Base-by-base conservation (phyloP, 139 green algal genomes). In the Closterium sp. region DNA sequence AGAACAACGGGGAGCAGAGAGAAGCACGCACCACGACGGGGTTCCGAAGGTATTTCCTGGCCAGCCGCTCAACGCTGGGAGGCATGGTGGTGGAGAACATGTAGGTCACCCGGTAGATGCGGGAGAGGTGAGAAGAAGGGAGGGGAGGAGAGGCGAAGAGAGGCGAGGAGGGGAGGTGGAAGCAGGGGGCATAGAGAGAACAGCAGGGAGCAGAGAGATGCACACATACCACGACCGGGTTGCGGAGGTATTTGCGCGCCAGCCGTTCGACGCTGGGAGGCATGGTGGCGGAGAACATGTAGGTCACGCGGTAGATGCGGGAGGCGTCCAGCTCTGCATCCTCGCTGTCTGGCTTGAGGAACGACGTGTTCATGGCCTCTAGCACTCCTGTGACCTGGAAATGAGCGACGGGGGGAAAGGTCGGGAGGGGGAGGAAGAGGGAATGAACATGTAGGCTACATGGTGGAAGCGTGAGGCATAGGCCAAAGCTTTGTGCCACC, bases 11-110 rank as follows among this genome's bases (percentile, higher is more conserved):
- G 42, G 42, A 7, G 42, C 42, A 62, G 42, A 62, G 7, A 7
- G 42, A 62, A 62, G 42, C 5, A 62, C 42, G 42, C 7, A 9
- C 22, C 29, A 91, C 94, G 27, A 96, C 92, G 9, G 89, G 91
- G 19, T 97, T 93, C 31, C 97, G 95, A 86, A 98, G 91, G 94
- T 97, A 98, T 94, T 97, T 98, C n/a, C 96, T 95, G 10, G 98
- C 98, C 7, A 96, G 90, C 30, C 91, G 87, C 91, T 95, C 92
- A 88, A 99, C 98, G 0, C 96, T 94, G 0, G 97, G 95, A 0
- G 98, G 98, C 98, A 99, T 99, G 91, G 98, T 99, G 42, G 98
- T 98, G 50, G 88, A 94, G 94, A 99, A 99, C 98, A 99, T 99
- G 96, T 99, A 99, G 30, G 98, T 99, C 28, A 97, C 99, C 91